phyloP scores from a whole-genome alignment of 2,329 filamentous ascomycete species.

The Bipolaris oryzae region DNA sequence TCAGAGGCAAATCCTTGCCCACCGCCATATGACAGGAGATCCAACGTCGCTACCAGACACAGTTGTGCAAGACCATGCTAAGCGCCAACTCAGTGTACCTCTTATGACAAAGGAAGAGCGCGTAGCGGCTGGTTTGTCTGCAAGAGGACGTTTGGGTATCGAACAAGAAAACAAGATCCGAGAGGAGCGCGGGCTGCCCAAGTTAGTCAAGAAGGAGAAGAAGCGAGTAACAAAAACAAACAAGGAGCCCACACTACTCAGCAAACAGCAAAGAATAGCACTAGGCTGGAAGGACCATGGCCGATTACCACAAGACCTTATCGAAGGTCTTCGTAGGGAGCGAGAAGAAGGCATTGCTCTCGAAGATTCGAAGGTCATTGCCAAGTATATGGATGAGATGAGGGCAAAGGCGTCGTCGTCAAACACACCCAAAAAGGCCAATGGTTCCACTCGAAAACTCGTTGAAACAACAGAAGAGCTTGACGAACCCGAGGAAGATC shows the following conservation, averaged over 20 bases:
- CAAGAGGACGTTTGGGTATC: slow-evolving; percentile 32
- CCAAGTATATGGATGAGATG: slow-evolving; percentile 16
- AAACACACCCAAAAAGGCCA: slow-evolving; percentile 3
- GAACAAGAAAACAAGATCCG: slow-evolving; percentile 33
- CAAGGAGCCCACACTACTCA: slow-evolving; percentile 30
- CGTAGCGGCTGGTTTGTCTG: slow-evolving; percentile 31
- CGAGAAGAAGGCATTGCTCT: slow-evolving; percentile 25
- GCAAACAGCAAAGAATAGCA: slow-evolving; percentile 32
- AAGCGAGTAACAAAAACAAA: slow-evolving; percentile 20
- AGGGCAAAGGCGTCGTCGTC: slow-evolving; percentile 4
- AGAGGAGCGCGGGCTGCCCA: slow-evolving; percentile 29
- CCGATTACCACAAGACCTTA: slow-evolving; percentile 31
- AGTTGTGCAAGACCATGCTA: slow-evolving; percentile 17
- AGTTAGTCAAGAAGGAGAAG: slow-evolving; percentile 19
- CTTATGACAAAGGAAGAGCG: slow-evolving; percentile 40
- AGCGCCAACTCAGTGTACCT: slow-evolving; percentile 15
- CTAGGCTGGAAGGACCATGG: slow-evolving; percentile 34
- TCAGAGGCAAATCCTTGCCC: slow-evolving; percentile 34
- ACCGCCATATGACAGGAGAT: slow-evolving; percentile 33
- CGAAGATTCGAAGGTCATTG: slow-evolving; percentile 25
- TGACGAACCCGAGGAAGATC: not conserved
- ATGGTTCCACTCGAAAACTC: not conserved
- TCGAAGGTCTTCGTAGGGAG: slow-evolving; percentile 33
- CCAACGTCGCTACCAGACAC: slow-evolving; percentile 29
- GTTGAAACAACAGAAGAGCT: not conserved